phyloP scores from a whole-genome alignment of 306 rosid genomes.

The Begonia masoniana region DNA sequence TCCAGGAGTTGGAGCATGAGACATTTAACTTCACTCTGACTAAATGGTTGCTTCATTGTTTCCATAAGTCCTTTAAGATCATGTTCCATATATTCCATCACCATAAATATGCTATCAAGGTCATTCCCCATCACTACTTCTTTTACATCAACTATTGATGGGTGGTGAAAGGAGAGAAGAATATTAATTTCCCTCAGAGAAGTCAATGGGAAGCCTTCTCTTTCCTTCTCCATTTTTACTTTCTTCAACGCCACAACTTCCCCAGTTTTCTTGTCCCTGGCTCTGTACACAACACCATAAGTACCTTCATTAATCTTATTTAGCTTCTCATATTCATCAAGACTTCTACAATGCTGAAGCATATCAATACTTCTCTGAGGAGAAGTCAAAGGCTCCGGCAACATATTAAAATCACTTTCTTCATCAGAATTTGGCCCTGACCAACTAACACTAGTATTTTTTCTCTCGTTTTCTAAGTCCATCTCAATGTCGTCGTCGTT shows the following conservation, averaged over 20 bases:
- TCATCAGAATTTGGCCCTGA: slow-evolving; percentile 57
- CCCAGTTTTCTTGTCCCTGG: slow-evolving; percentile 78
- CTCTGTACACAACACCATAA: slow-evolving; percentile 97
- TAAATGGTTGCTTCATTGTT: slow-evolving; percentile 90
- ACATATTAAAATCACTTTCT: slow-evolving; percentile 31
- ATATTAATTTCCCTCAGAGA: slow-evolving; percentile 97
- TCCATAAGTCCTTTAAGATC: slow-evolving; percentile 96
- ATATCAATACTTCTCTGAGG: slow-evolving; percentile 73
- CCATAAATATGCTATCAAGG: slow-evolving; percentile 99
- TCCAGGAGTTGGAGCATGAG: slow-evolving; percentile 90
- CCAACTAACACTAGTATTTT: slow-evolving; percentile 36
- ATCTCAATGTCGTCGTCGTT: slow-evolving; percentile 57
- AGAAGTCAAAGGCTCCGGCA: slow-evolving; percentile 44
- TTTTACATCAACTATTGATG: slow-evolving; percentile 89
- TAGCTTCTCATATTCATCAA: slow-evolving; percentile 95
- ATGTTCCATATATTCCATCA: slow-evolving; percentile 99
- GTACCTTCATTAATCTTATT: slow-evolving; percentile 99
- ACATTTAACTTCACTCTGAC: slow-evolving; percentile 99
- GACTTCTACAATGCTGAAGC: slow-evolving; percentile 99
- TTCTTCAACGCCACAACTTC: slow-evolving; percentile 96
- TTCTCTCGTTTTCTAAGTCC: slow-evolving; percentile 37
- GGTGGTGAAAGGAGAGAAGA: slow-evolving; percentile 97
- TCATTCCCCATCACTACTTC: slow-evolving; percentile 99
- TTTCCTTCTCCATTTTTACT: slow-evolving; percentile 99
- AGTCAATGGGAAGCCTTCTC: slow-evolving; percentile 95